A percentile compares a stretch with the other conserved stretches of the same genome.
Conservation (phyloP, 768 basidiomycete species). For the Lepiota venenata region DNA sequence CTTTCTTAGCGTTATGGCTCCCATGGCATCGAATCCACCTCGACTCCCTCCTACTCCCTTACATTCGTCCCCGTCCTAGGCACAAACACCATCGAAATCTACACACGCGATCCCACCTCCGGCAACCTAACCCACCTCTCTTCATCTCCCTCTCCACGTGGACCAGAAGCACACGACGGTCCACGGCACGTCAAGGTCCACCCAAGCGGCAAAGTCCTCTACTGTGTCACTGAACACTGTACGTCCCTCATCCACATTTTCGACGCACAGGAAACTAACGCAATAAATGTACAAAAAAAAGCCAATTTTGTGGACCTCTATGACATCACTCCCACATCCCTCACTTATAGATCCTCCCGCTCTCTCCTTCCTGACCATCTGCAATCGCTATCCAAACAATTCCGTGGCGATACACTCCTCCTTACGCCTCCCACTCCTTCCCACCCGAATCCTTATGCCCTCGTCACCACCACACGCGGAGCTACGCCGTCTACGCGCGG, state of each 20-base stretch:
- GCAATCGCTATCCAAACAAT: slow-evolving; percentile 16
- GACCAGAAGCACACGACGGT: slow-evolving; percentile 35
- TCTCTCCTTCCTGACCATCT: slow-evolving; percentile 27
- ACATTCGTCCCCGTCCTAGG: slow-evolving; percentile 52
- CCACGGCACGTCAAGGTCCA: slow-evolving; percentile 52
- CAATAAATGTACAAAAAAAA: too few species aligned
- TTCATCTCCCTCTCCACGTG: slow-evolving; percentile 37
- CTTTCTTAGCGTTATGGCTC: slow-evolving; percentile 43
- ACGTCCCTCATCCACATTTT: slow-evolving; percentile 15
- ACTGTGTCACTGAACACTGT: slow-evolving; percentile 54
- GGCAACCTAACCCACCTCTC: slow-evolving; percentile 34
- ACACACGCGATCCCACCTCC: slow-evolving; percentile 26
- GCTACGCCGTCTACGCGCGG: slow-evolving; percentile 30
- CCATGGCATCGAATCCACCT: slow-evolving; percentile 47
- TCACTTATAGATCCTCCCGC: slow-evolving; percentile 27
- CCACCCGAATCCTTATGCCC: slow-evolving; percentile 32
- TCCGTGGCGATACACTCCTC: slow-evolving; percentile 45
- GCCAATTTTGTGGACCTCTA: slow-evolving; percentile 47
- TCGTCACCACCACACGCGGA: slow-evolving; percentile 50
- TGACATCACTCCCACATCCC: slow-evolving; percentile 27
- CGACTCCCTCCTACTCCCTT: slow-evolving; percentile 22
- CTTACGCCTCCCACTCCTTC: slow-evolving; percentile 34
- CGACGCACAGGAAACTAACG: too few species aligned
- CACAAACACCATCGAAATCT: slow-evolving; percentile 45
- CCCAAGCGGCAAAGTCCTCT: slow-evolving; percentile 47